Evolutionary conservation across 2,329 filamentous ascomycete species (phyloP).

Genomic region (Penicillium paneum): DNA sequence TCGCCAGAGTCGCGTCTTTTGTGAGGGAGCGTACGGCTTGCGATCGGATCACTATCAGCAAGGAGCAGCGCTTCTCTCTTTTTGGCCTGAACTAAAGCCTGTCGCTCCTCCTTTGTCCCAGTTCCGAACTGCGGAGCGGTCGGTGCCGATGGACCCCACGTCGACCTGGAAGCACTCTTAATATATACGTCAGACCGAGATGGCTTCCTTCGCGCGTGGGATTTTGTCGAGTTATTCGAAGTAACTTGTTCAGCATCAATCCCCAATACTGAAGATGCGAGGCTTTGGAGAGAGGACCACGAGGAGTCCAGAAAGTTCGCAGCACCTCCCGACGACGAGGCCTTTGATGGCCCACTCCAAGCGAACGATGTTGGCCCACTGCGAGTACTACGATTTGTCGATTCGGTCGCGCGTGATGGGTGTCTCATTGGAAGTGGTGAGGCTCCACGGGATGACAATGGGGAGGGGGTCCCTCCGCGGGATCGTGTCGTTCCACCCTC

Average conservation of each 20-base stretch:
- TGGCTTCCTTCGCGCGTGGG: constrained; percentile 35
- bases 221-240: constrained; percentile 26
- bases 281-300: constrained; percentile 49
- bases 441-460: constrained; percentile 33
- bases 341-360: constrained; percentile 23
- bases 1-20: constrained; percentile 49
- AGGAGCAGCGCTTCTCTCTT: constrained; percentile 47
- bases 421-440: constrained; percentile 42
- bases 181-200: constrained; percentile 36
- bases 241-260: constrained; percentile 34
- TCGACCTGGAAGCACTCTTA: constrained; percentile 25
- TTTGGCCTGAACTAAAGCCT: constrained; percentile 47
- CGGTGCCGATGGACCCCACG: constrained; percentile 44
- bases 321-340: constrained; percentile 27
- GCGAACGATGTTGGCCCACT: constrained; percentile 26
- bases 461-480: constrained; percentile 42
- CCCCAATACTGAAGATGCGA: constrained; percentile 50
- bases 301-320: constrained; percentile 45
- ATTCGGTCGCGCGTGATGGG: constrained; percentile 33
- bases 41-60: constrained; percentile 40
- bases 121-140: constrained; percentile 32
- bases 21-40: constrained; percentile 37
- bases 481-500: constrained; percentile 32
- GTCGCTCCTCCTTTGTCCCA: constrained; percentile 45
- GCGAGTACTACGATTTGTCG: constrained; percentile 19